Evolutionary conservation across 225 moss, liverwort and hornwort species (phyloP), one percentile per base, ranked within the genome.

Genomic region (Takakia lepidozioides): DNA sequence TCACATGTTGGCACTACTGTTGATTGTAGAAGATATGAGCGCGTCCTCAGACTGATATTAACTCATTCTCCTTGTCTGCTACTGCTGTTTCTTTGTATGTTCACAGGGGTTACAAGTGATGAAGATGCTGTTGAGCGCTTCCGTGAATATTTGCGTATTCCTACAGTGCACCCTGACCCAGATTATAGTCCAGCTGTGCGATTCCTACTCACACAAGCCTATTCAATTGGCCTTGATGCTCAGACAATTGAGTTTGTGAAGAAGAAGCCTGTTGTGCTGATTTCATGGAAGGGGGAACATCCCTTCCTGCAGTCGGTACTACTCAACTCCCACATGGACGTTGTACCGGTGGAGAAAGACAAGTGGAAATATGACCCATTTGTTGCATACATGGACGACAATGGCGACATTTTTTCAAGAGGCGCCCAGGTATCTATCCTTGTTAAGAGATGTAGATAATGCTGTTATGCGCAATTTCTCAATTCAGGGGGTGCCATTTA

Each of bases 271-370:
- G 42, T 83, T 22, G 10, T 69, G 54, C 24, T 78, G 17, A 60
- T 75, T 59, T 74, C 74, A 4, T 83, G 74, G 83, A 45, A 51
- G 46, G 78, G 74, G 0, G 61, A 56, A 17, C 18, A 63, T 16
- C 66, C 71, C 1, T 59, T 19, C 0, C 48, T 78, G 48, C 49
- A 45, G 6, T 72, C 83, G 11, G 52, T 83, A 27, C 20, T 75
- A 13, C 57, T 83, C n/a, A 78, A 69, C 53, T 78, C 74, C 1
- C 78, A 83, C 46, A 83, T 78, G 74, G 82, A 83, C 35, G 82
- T 78, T 9, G 74, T 77, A 8, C 38, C 46, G 8, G 70, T 62
- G 23, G 61, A 60, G 25, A 29, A 30, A 14, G 64, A 54, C 1
- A 37, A 50, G 25, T 83, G 74, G 74, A 60, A 43, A 9, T 29